Conservation (phyloP, 2,329 filamentous ascomycete genomes). For the Bipolaris bicolor region DNA sequence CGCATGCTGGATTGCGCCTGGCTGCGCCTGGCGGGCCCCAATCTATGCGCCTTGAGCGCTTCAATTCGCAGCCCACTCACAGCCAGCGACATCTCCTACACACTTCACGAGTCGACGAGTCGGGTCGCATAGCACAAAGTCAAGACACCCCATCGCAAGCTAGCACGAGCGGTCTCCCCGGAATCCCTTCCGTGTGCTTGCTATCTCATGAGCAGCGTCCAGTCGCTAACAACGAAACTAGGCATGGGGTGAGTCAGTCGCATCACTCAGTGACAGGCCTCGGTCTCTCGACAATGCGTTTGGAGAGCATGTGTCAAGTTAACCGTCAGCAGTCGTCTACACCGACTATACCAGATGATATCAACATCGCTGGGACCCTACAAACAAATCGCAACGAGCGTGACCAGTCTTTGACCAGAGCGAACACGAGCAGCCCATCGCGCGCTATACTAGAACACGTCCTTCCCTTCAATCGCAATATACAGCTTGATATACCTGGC, state of each 20-base stretch:
- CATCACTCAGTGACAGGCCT: conserved; percentile 37
- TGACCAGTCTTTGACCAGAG: conserved; percentile 22
- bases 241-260: conserved; percentile 29
- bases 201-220: conserved; percentile 44
- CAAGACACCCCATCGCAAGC: conserved; percentile 37
- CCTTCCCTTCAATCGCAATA: conserved; percentile 39
- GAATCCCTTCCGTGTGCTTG: conserved; percentile 47
- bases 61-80: conserved; percentile 14
- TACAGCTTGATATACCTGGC: conserved; percentile 40
- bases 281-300: conserved; percentile 43
- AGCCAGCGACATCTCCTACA: conserved; percentile 25
- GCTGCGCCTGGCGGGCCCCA: conserved; percentile 2
- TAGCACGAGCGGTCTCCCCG: conserved; percentile 44
- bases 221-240: conserved; percentile 30
- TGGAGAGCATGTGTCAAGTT: conserved; percentile 29
- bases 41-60: conserved; percentile 12
- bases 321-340: conserved; percentile 40
- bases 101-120: conserved; percentile 27
- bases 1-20: conserved; percentile 16
- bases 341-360: conserved; percentile 39
- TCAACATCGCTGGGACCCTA: conserved; percentile 21
- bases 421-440: conserved; percentile 26
- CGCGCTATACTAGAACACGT: conserved; percentile 34
- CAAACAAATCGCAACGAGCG: conserved; percentile 26
- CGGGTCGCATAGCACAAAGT: conserved; percentile 28